Conservation (phyloP, 169 alveolate genomes). For the Sarcocystis neurona region DNA sequence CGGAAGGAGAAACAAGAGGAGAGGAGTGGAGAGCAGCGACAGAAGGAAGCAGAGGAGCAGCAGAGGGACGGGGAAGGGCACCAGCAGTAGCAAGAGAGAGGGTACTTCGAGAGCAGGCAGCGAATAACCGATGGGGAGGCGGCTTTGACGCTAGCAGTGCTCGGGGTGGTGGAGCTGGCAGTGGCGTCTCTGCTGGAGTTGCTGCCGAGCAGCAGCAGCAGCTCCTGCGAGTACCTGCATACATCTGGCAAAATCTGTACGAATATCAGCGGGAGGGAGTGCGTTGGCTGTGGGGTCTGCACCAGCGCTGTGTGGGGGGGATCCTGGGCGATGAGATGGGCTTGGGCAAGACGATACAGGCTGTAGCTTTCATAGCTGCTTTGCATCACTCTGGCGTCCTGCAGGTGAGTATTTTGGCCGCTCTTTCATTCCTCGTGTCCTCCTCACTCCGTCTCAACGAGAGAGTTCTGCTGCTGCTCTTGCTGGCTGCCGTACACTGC, state of each 20-base stretch:
- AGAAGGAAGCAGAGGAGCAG: background rate
- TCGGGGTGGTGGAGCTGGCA: background rate
- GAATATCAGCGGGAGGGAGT: constrained; percentile 46
- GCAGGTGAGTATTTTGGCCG: constrained; percentile 22
- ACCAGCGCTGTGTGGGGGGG: constrained; percentile 77
- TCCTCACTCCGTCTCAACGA: background rate
- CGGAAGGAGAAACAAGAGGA: background rate
- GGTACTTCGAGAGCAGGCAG: background rate
- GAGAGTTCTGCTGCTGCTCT: background rate
- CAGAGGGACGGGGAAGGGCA: background rate
- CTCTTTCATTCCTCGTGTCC: background rate
- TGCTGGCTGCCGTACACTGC: background rate
- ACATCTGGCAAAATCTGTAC: constrained; percentile 27
- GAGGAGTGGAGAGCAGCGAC: background rate
- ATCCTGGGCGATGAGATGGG: constrained; percentile 94
- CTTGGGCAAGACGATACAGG: constrained; percentile 89
- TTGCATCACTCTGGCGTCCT: constrained; percentile 61
- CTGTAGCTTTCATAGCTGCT: constrained; percentile 81
- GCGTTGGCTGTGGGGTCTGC: constrained; percentile 65
- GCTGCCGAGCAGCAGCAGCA: background rate
- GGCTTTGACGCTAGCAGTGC: background rate
- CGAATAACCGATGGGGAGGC: background rate
- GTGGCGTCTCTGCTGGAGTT: background rate
- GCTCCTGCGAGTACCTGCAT: background rate
- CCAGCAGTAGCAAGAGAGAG: background rate